These are phyloP conservation scores for Trichaptum fuscoviolaceum DNA, from an alignment of 768 basidiomycete genomes.

Conservation along the genomic window DNA sequence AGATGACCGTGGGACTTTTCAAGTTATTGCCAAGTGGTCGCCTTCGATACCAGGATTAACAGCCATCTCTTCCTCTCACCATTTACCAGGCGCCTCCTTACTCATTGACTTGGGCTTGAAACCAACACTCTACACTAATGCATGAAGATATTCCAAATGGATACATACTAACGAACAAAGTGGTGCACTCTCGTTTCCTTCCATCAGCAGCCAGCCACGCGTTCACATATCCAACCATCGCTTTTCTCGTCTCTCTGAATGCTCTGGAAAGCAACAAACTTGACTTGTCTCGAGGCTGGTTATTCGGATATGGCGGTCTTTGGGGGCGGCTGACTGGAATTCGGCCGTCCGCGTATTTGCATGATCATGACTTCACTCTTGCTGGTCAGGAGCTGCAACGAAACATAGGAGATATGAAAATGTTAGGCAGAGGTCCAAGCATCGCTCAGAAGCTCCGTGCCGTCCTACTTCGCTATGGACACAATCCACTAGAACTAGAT, in stretches of 20 bases:
- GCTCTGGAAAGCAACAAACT: constrained; percentile 43
- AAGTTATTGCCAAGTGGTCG: too few species aligned
- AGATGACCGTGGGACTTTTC: too few species aligned
- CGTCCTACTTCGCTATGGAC: constrained; percentile 29
- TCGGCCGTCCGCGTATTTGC: constrained; percentile 40
- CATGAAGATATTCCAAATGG: constrained; percentile 13
- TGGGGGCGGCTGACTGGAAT: constrained; percentile 43
- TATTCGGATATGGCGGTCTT: constrained; percentile 51
- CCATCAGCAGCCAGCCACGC: constrained; percentile 43
- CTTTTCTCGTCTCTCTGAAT: constrained; percentile 50
- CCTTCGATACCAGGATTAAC: too few species aligned
- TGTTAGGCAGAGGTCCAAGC: constrained; percentile 12
- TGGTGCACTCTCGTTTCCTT: constrained; percentile 48
- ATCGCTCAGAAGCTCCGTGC: constrained; percentile 38
- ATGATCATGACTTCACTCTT: constrained; percentile 15
- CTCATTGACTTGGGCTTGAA: too few species aligned
- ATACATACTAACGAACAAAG: constrained; percentile 47
- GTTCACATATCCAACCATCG: constrained; percentile 58
- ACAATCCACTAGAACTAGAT: constrained; percentile 23
- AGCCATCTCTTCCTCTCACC: too few species aligned
- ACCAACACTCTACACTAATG: not conserved
- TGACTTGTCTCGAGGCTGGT: constrained; percentile 41
- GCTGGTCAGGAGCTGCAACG: not conserved
- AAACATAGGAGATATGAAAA: not conserved
- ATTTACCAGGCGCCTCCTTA: too few species aligned